Evolutionary conservation across 2,329 filamentous ascomycete species (phyloP).

Genomic region (Stachybotrys echinatus): DNA sequence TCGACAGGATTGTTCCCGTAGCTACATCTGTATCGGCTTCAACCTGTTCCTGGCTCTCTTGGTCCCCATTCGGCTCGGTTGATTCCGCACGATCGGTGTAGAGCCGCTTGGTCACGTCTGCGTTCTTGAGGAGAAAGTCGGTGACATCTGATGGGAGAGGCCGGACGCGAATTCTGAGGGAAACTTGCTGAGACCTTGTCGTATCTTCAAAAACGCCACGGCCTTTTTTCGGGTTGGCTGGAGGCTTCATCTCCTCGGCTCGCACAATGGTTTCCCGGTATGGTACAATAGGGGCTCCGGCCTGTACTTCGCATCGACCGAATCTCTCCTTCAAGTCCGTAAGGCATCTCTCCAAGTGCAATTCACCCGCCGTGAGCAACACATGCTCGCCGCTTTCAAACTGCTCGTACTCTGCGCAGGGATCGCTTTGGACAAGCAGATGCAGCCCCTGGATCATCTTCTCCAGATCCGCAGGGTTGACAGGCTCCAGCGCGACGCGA

Average conservation of each 20-base stretch:
- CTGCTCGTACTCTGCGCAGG: constrained; percentile 92
- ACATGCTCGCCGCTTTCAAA: constrained; percentile 93
- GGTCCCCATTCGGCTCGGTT: constrained; percentile 24
- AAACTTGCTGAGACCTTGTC: constrained; percentile 83
- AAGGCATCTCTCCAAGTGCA: constrained; percentile 89
- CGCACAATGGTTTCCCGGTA: constrained; percentile 89
- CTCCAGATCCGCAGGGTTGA: constrained; percentile 82
- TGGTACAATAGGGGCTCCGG: constrained; percentile 89
- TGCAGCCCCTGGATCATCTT: constrained; percentile 90
- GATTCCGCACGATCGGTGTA: constrained; percentile 61
- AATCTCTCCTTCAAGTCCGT: constrained; percentile 92
- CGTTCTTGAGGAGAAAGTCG: constrained; percentile 78
- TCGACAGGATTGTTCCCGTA: constrained; percentile 58
- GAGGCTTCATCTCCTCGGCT: constrained; percentile 86
- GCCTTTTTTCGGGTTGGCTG: constrained; percentile 75
- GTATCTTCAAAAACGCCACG: constrained; percentile 71
- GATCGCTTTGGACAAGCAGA: constrained; percentile 88
- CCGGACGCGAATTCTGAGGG: constrained; percentile 67
- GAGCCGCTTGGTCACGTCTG: constrained; percentile 70
- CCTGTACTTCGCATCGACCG: constrained; percentile 89
- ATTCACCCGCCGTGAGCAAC: constrained; percentile 84
- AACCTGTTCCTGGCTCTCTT: constrained; percentile 33
- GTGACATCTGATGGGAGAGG: constrained; percentile 76
- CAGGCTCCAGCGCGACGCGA: constrained; percentile 89
- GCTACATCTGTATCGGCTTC: constrained; percentile 52